Base-by-base conservation (phyloP, 2,329 filamentous ascomycete genomes). In the Paecilomyces niveus region DNA sequence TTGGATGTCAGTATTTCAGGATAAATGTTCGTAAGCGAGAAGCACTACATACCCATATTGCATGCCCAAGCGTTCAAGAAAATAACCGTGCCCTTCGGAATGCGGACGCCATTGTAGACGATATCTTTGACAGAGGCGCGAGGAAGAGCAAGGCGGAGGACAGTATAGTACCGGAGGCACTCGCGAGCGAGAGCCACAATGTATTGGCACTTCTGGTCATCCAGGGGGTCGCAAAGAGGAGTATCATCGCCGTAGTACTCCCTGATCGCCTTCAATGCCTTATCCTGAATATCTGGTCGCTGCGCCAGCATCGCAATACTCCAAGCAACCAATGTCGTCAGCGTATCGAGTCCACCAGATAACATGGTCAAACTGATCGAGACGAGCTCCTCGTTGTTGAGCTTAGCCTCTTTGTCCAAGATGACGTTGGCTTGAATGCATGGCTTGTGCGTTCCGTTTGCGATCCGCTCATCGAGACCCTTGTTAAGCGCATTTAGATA, bases 361-460 rank as follows among this genome's bases (percentile, higher is more conserved):
- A 89, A 74, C 86, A 89, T 89, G 0, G 85, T 88, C 61, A 89
- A 70, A 61, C 83, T 86, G 64, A 88, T 88, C 0, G 82, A 85
- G 0, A 80, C 86, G 35, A 88, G 76, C 62, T 89, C 86, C 54
- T 83, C 84, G 45, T 80, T 78, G 70, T 83, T 86, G 15, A 88
- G 72, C 61, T 82, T 84, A 0, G 84, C 81, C 39, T 88, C 85
- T 63, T 83, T 80, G 62, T 88, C 85, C 53, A 82, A 73, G 59
- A 88, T 86, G 32, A 88, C 81, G 61, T 87, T 88, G 3, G 84
- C 85, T 61, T 88, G 85, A 51, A 88, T 88, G 65, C 86, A 88
- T 0, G 85, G 84, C 63, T 81, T 80, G 66, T 87, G 80, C 0
- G 76, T 84, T 0, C 84, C 84, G 52, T 83, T 82, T 54, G 78